Conservation (phyloP, 2,329 filamentous ascomycete genomes). For the Apiospora sp. region DNA sequence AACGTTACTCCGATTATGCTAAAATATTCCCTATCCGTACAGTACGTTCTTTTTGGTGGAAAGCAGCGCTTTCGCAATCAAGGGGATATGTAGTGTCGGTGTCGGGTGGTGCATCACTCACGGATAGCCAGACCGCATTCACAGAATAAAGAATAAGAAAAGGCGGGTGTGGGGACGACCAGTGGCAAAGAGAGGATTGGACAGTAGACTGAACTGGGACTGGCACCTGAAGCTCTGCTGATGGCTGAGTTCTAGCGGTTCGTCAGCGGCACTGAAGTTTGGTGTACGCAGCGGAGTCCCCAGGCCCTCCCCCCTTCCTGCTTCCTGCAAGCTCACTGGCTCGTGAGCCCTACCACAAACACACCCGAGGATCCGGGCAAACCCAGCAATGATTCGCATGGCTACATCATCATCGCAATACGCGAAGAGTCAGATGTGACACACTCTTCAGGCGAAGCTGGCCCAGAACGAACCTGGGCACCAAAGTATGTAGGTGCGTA, state of each 20-base stretch:
- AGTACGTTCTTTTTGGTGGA: no score
- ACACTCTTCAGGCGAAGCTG: conserved; percentile 9
- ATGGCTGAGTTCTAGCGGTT: conserved; percentile 3
- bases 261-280: conserved; percentile 18
- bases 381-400: conserved; percentile 18
- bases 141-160: background rate
- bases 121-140: background rate
- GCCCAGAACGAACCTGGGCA: background rate
- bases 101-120: conserved; percentile 1
- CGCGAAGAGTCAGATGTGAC: conserved; percentile 13
- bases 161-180: background rate
- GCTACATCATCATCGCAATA: conserved; percentile 14
- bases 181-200: conserved; percentile 4
- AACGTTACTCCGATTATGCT: no score
- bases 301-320: background rate
- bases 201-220: background rate
- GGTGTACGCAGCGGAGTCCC: conserved; percentile 8
- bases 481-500: background rate
- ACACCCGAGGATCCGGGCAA: conserved; percentile 12
- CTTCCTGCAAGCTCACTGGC: conserved; percentile 6
- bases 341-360: background rate
- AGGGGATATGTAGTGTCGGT: background rate
- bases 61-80: no score
- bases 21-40: no score
- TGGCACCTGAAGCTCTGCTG: conserved; percentile 7